Conservation (phyloP, 345 rosid species). For the Fremontodendron californicum region DNA sequence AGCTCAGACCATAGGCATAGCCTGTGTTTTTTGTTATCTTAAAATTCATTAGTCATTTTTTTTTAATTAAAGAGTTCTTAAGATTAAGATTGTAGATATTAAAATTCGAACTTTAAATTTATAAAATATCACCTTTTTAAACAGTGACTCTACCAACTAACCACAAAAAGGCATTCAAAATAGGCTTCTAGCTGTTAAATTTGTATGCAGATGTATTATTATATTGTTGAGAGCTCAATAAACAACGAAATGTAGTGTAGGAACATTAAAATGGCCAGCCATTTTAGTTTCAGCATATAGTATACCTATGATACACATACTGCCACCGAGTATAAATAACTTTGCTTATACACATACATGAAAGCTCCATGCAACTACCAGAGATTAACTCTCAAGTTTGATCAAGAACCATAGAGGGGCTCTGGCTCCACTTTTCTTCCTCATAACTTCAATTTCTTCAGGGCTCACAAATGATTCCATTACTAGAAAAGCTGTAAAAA, state of each 20-base stretch:
- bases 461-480: too few species aligned
- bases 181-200: too few species aligned
- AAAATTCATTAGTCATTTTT: too few species aligned
- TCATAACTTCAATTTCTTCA: too few species aligned
- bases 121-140: too few species aligned
- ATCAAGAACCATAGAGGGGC: conserved; percentile 61
- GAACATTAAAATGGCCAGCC: background rate
- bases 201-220: too few species aligned
- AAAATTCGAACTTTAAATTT: too few species aligned
- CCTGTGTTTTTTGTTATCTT: background rate
- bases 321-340: background rate
- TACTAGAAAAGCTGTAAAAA: too few species aligned
- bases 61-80: too few species aligned
- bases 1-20: conserved; percentile 1
- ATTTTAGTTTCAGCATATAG: background rate
- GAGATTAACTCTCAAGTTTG: background rate
- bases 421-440: conserved; percentile 66
- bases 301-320: background rate
- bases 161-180: too few species aligned
- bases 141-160: too few species aligned
- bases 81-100: too few species aligned
- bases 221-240: background rate
- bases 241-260: background rate
- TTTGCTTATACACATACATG: background rate
- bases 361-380: background rate